Evolutionary conservation across 106 monocot genomes (phyloP).

Genomic region (Dendrobium huoshanense): DNA sequence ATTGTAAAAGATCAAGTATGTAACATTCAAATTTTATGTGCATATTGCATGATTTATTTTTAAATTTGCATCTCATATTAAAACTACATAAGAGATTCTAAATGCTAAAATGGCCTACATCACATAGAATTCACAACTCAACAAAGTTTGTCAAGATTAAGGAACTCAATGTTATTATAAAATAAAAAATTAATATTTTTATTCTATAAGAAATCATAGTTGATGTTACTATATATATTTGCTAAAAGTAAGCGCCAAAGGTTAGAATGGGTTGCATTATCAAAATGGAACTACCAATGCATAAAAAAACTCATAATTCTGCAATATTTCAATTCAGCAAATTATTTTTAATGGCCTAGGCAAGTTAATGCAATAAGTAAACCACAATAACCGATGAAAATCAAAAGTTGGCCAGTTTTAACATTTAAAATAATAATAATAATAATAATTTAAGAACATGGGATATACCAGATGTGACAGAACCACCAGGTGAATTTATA

Average conservation of each 20-base stretch:
- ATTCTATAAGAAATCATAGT: not conserved
- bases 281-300: not conserved
- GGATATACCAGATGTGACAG: slow-evolving; percentile 67
- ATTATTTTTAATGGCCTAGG: not conserved
- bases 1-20: too few species aligned
- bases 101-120: not conserved
- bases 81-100: not conserved
- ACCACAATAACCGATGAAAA: not conserved
- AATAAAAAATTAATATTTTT: not conserved
- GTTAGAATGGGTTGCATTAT: not conserved
- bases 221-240: not conserved
- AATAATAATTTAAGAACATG: not conserved
- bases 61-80: too few species aligned
- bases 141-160: not conserved
- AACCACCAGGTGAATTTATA: slow-evolving; percentile 98
- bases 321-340: not conserved
- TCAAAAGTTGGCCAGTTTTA: not conserved
- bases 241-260: not conserved
- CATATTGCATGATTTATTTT: too few species aligned
- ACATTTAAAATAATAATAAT: not conserved
- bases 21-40: too few species aligned
- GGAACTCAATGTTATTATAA: not conserved
- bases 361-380: slow-evolving; percentile 5
- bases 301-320: not conserved
- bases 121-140: not conserved